A percentile compares a stretch with the other conserved stretches of the same genome.
Conservation (phyloP, 805 yeast species). For the Metschnikowia shivogae region DNA sequence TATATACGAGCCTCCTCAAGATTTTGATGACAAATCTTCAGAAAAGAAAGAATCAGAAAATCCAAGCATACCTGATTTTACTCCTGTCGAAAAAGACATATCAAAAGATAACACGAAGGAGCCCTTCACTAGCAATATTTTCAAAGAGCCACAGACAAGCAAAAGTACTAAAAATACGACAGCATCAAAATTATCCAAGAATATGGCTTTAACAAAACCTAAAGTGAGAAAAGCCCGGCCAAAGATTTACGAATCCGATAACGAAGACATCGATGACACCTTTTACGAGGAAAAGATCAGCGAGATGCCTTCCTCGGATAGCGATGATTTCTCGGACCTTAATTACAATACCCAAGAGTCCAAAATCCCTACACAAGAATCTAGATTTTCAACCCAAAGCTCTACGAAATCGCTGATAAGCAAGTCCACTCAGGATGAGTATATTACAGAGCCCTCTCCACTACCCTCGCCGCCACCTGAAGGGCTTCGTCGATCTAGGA, state of each 20-base stretch:
- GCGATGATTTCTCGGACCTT: constrained; percentile 4
- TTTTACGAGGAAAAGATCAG: neutral
- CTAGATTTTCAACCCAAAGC: constrained; percentile 2
- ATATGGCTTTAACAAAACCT: neutral
- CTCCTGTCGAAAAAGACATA: neutral
- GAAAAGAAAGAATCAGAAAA: neutral
- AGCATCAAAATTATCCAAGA: constrained; percentile 1
- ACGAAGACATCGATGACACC: neutral
- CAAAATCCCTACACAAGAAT: constrained; percentile 1
- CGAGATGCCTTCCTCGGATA: neutral
- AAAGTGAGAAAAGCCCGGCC: neutral
- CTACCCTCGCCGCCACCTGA: constrained; percentile 44
- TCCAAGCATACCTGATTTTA: neutral
- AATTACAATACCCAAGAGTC: constrained; percentile 1
- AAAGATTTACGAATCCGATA: neutral
- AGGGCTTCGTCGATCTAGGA: constrained; percentile 57
- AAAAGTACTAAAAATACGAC: neutral
- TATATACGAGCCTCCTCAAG: neutral
- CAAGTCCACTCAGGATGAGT: constrained; percentile 5
- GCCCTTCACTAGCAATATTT: neutral
- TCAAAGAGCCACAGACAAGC: neutral
- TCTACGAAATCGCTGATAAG: neutral
- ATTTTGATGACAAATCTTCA: neutral
- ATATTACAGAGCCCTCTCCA: constrained; percentile 25
- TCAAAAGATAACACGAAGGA: neutral